phyloP scores from a whole-genome alignment of 1,284 basidiomycete species.

The Phellinidium pouzarii region DNA sequence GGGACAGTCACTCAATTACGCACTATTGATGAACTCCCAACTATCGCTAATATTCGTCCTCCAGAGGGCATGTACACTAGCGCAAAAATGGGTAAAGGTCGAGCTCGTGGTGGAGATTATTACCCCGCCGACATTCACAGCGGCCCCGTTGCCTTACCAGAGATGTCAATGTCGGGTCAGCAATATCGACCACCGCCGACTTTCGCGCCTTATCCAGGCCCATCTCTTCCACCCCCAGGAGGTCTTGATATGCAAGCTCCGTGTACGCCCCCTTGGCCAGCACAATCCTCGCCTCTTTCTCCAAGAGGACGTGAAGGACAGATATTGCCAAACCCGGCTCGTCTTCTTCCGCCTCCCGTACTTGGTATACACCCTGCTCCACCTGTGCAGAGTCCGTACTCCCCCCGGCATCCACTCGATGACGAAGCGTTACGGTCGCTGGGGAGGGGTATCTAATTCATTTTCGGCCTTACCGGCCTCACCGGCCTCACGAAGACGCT shows the following conservation, averaged over 20 bases:
- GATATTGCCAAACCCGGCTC: conserved; percentile 12
- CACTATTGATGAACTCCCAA: conserved; percentile 52
- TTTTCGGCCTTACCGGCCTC: conserved; percentile 11
- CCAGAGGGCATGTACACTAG: conserved; percentile 57
- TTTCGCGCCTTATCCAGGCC: conserved; percentile 20
- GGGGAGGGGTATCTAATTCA: conserved; percentile 16
- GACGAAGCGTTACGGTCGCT: conserved; percentile 28
- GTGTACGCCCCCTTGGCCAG: conserved; percentile 3
- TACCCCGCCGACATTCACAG: conserved; percentile 27
- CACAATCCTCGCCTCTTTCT: neutral
- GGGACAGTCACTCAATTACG: conserved; percentile 48
- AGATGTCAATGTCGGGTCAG: conserved; percentile 10
- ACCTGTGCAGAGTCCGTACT: conserved; percentile 22
- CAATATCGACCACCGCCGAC: conserved; percentile 27
- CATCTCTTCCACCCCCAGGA: conserved; percentile 16
- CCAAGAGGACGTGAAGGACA: conserved; percentile 5
- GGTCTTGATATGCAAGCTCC: conserved; percentile 13
- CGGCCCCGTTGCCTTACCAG: conserved; percentile 25
- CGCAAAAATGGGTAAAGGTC: conserved; percentile 48
- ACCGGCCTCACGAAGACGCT: neutral
- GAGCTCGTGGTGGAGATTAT: conserved; percentile 31
- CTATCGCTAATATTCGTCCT: conserved; percentile 45
- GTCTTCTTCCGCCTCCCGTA: conserved; percentile 11
- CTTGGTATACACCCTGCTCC: conserved; percentile 12
- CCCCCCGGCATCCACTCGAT: conserved; percentile 30